Percentiles rank a stretch among this genome's conserved stretches.
These are phyloP conservation scores for Aplosporella prunicola DNA, from an alignment of 2,329 filamentous ascomycete genomes.

Conservation along the genomic window DNA sequence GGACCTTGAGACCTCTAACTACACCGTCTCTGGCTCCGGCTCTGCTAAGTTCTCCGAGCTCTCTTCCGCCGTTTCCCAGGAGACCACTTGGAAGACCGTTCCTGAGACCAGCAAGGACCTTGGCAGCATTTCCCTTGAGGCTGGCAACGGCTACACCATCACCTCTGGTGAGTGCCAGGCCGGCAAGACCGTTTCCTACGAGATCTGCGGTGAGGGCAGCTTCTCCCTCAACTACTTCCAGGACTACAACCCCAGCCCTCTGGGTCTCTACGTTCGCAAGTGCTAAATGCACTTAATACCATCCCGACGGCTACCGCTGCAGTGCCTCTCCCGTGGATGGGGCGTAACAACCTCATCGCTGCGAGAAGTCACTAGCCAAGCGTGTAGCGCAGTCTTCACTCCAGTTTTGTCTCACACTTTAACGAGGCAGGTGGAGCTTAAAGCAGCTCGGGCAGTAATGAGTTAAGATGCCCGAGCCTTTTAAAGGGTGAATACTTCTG, in stretches of 20 bases:
- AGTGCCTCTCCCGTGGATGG: too few species aligned
- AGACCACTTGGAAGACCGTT: slow-evolving; percentile 47
- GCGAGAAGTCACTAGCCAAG: too few species aligned
- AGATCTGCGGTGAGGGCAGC: slow-evolving; percentile 42
- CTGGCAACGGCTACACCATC: slow-evolving; percentile 47
- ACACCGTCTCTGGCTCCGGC: slow-evolving; percentile 42
- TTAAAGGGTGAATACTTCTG: too few species aligned
- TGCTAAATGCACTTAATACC: too few species aligned
- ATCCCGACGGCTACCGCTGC: too few species aligned
- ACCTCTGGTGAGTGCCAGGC: slow-evolving; percentile 46
- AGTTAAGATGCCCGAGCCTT: too few species aligned
- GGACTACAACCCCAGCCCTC: slow-evolving; percentile 48
- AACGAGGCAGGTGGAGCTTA: too few species aligned
- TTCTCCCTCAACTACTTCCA: slow-evolving; percentile 54
- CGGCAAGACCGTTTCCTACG: slow-evolving; percentile 42
- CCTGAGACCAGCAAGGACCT: slow-evolving; percentile 39
- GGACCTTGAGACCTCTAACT: slow-evolving; percentile 52
- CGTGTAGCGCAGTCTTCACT: too few species aligned
- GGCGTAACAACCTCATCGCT: too few species aligned
- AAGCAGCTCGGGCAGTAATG: too few species aligned
- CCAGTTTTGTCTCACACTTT: too few species aligned
- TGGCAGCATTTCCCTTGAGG: slow-evolving; percentile 36
- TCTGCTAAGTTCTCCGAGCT: slow-evolving; percentile 45
- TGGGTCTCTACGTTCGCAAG: slow-evolving; percentile 24
- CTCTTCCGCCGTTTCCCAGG: slow-evolving; percentile 32